Evolutionary conservation across 306 rosid species (phyloP).

Genomic region (Acacia crassicarpa): DNA sequence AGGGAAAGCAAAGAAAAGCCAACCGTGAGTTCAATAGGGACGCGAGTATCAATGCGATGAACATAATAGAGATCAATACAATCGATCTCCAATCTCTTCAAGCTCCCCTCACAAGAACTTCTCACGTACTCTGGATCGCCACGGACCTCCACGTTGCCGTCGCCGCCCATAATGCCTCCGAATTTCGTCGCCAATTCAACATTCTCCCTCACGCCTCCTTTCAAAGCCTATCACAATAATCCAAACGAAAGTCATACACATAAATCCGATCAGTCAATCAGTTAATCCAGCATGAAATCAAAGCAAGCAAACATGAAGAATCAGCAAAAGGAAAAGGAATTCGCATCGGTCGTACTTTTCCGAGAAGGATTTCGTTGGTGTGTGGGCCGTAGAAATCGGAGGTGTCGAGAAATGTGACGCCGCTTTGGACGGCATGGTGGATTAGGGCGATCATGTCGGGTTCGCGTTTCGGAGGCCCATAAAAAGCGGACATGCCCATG

Average conservation of each 20-base stretch:
- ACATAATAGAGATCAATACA: slow-evolving; percentile 80
- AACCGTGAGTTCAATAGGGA: too few relatives aligned
- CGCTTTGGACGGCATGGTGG: slow-evolving; percentile 54
- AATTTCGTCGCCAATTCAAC: slow-evolving; percentile 74
- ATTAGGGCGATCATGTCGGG: slow-evolving; percentile 68
- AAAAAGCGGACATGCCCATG: slow-evolving; percentile 73
- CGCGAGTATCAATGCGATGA: slow-evolving; percentile 64
- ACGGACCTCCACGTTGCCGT: slow-evolving; percentile 33
- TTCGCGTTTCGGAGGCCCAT: slow-evolving; percentile 68
- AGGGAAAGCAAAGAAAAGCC: too few relatives aligned
- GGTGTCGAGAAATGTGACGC: slow-evolving; percentile 70
- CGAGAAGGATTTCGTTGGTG: slow-evolving; percentile 54
- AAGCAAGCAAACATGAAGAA: not conserved
- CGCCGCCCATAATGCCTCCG: slow-evolving; percentile 7
- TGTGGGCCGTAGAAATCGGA: slow-evolving; percentile 57
- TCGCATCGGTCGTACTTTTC: slow-evolving; percentile 25
- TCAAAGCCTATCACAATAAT: slow-evolving; percentile 35
- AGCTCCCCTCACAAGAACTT: slow-evolving; percentile 63
- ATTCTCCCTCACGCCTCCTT: slow-evolving; percentile 43
- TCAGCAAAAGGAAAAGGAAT: not conserved
- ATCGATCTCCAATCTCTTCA: slow-evolving; percentile 57
- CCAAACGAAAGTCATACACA: not conserved
- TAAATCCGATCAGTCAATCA: too few relatives aligned
- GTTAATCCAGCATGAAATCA: not conserved
- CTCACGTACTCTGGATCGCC: slow-evolving; percentile 73